A percentile compares a stretch with the other conserved stretches of the same genome.
Evolutionary conservation across 2,329 filamentous ascomycete species (phyloP).

Genomic region (Didymellaceae sp.): DNA sequence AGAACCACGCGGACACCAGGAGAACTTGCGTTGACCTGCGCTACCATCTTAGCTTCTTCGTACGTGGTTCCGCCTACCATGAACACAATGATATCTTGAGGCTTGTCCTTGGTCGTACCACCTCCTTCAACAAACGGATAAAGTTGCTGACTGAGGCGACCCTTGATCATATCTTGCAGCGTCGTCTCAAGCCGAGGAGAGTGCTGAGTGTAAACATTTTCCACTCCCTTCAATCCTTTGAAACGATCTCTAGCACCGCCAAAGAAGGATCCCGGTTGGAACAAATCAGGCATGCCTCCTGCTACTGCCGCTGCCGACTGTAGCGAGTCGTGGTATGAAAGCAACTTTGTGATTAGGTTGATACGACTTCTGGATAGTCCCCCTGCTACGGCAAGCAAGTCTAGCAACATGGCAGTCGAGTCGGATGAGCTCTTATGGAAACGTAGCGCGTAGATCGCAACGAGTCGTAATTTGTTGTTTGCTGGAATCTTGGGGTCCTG

Average conservation of each 20-base stretch:
- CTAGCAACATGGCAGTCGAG: conserved; percentile 81
- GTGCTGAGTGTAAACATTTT: conserved; percentile 99
- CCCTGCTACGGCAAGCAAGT: conserved; percentile 85
- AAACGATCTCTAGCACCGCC: conserved; percentile 85
- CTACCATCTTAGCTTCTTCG: conserved; percentile 94
- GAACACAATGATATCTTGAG: conserved; percentile 94
- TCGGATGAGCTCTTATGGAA: conserved; percentile 89
- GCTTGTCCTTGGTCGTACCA: conserved; percentile 87
- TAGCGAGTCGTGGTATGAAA: conserved; percentile 85
- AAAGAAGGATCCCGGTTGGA: conserved; percentile 87
- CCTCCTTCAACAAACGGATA: conserved; percentile 94
- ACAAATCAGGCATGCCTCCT: conserved; percentile 88
- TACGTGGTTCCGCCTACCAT: conserved; percentile 94
- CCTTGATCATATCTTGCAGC: conserved; percentile 91
- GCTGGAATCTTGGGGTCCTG: conserved; percentile 77
- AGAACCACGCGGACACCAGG: conserved; percentile 89
- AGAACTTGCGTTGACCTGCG: conserved; percentile 89
- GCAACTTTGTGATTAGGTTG: conserved; percentile 79
- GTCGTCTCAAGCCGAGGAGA: conserved; percentile 86
- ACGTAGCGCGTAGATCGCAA: conserved; percentile 92
- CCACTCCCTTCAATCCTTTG: conserved; percentile 94
- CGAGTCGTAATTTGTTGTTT: conserved; percentile 85
- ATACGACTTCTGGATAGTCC: conserved; percentile 77
- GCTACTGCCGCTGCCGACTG: conserved; percentile 73
- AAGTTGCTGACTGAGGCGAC: conserved; percentile 80